A percentile compares a stretch with the other conserved stretches of the same genome.
phyloP scores from a whole-genome alignment of 768 basidiomycete genomes.

The Leccinum ochraceum region DNA sequence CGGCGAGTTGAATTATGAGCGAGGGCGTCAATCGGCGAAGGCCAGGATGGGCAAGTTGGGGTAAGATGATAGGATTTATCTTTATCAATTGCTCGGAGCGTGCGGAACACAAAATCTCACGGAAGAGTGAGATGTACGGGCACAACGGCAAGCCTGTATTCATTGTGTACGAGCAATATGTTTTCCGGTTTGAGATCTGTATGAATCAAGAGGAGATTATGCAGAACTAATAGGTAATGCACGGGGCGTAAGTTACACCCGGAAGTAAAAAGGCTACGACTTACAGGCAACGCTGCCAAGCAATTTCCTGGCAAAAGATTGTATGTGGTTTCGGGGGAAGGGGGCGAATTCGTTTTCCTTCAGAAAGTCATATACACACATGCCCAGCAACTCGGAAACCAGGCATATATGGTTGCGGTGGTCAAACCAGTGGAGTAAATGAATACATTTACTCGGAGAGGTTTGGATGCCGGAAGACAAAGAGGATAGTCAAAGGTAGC shows the following conservation, averaged over 20 bases:
- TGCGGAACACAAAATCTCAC: conserved; percentile 55
- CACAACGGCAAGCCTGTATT: conserved; percentile 62
- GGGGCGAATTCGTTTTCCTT: conserved; percentile 98
- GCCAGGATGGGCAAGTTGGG: conserved; percentile 52
- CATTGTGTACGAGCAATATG: conserved; percentile 89
- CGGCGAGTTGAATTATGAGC: conserved; percentile 60
- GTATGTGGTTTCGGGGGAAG: conserved; percentile 95
- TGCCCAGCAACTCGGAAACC: conserved; percentile 92
- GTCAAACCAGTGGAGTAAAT: conserved; percentile 93
- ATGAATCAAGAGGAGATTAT: conserved; percentile 88
- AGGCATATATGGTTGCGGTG: conserved; percentile 97
- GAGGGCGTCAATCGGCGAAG: conserved; percentile 65
- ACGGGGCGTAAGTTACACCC: conserved; percentile 4
- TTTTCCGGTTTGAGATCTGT: conserved; percentile 99
- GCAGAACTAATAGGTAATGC: conserved; percentile 62
- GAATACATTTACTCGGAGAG: conserved; percentile 95
- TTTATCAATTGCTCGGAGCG: conserved; percentile 56
- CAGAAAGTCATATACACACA: conserved; percentile 98
- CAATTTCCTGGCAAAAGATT: conserved; percentile 84
- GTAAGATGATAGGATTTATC: conserved; percentile 54
- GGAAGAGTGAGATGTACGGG: conserved; percentile 57
- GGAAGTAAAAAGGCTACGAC: conserved; percentile 34
- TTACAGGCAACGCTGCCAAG: conserved; percentile 82
- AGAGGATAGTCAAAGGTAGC: no score
- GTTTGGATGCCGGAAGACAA: conserved; percentile 48